A percentile compares a stretch with the other conserved stretches of the same genome.
These are phyloP conservation scores for Apiotrichum mycotoxinovorans DNA, from an alignment of 1,284 basidiomycete species.

Conservation along the genomic window DNA sequence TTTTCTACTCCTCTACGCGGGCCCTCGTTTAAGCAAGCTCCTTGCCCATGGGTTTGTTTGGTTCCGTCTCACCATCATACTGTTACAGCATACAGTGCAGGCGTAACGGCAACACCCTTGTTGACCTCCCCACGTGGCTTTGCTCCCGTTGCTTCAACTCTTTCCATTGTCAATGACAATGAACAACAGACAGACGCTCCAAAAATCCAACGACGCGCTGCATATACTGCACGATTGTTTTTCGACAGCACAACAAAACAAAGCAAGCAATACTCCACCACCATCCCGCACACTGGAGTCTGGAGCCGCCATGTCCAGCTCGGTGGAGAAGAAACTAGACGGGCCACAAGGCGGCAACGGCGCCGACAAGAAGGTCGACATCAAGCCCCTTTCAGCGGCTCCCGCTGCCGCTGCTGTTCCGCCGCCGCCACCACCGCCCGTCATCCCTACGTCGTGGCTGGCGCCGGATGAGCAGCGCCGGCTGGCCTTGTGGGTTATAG, in stretches of 20 bases:
- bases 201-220: too few relatives aligned
- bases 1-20: too few relatives aligned
- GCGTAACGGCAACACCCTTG: too few relatives aligned
- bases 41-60: too few relatives aligned
- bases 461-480: constrained; percentile 42
- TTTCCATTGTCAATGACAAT: background rate
- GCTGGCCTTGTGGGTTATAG: constrained; percentile 36
- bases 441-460: constrained; percentile 42
- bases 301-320: background rate
- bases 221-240: too few relatives aligned
- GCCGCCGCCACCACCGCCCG: constrained; percentile 30
- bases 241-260: background rate
- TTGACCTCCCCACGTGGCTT: background rate
- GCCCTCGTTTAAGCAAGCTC: too few relatives aligned
- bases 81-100: too few relatives aligned
- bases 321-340: constrained; percentile 1
- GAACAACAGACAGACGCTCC: background rate
- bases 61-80: too few relatives aligned
- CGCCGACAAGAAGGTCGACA: background rate
- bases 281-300: background rate
- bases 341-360: background rate
- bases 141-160: background rate
- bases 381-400: background rate
- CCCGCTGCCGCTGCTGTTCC: background rate
- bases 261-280: background rate